Evolutionary conservation across 768 basidiomycete genomes (phyloP).

Genomic region (Russula sp.): DNA sequence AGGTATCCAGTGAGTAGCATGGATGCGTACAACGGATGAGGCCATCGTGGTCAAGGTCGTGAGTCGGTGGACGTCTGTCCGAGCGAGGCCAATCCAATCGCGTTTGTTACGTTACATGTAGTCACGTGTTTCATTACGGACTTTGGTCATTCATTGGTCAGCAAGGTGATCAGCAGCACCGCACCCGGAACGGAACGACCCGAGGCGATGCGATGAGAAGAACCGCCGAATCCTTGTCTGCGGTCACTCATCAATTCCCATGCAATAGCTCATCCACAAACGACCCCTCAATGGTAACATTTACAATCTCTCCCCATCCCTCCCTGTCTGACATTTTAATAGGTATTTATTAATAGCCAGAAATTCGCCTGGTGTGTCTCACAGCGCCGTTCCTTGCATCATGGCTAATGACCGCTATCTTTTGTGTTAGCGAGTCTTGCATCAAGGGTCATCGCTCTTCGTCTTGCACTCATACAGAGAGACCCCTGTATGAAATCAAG

Average conservation of each 20-base stretch:
- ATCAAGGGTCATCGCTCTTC: conserved; percentile 24
- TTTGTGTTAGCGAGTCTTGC: conserved; percentile 19
- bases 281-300: conserved; percentile 8
- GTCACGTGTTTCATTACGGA: not conserved
- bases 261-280: not conserved
- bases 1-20: conserved; percentile 10
- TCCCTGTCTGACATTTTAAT: not conserved
- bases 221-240: not conserved
- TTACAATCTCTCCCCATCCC: not conserved
- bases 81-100: not conserved
- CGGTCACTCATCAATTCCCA: not conserved
- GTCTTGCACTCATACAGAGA: conserved; percentile 21
- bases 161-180: no score
- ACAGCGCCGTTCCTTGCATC: not conserved
- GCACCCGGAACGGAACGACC: no score
- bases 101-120: not conserved
- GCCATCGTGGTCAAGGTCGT: not conserved
- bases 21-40: conserved; percentile 11
- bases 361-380: conserved; percentile 21
- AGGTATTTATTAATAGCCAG: conserved; percentile 23
- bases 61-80: not conserved
- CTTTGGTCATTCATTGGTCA: no score
- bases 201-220: no score
- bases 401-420: not conserved
- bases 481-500: conserved; percentile 22